Percentiles rank a stretch among this genome's conserved stretches.
Conservation (phyloP, 2,329 filamentous ascomycete species). For the Pseudocercospora fijiensis region DNA sequence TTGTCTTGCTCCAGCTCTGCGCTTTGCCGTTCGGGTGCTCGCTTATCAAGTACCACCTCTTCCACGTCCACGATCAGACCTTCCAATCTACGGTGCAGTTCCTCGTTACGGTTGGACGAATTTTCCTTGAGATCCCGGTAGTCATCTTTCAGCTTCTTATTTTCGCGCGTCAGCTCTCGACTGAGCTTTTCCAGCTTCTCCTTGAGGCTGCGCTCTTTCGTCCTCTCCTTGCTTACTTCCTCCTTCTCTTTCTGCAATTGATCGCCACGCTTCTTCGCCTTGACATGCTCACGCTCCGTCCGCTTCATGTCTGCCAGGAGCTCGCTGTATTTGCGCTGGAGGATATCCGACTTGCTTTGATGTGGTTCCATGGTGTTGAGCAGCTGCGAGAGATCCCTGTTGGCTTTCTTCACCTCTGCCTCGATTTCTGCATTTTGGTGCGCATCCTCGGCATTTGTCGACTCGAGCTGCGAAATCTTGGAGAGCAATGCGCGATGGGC, state of each 20-base stretch:
- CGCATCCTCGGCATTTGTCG: constrained; percentile 88
- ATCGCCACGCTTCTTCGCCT: constrained; percentile 93
- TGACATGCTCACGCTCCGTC: constrained; percentile 87
- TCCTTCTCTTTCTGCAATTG: constrained; percentile 97
- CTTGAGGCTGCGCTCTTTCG: constrained; percentile 85
- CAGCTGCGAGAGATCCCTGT: constrained; percentile 82
- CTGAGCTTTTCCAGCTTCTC: constrained; percentile 97
- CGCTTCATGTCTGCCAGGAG: constrained; percentile 93
- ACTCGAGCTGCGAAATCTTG: constrained; percentile 92
- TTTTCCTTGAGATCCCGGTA: constrained; percentile 78
- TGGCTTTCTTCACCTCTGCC: constrained; percentile 90
- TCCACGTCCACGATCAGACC: constrained; percentile 80
- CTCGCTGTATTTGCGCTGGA: constrained; percentile 89
- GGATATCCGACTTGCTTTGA: constrained; percentile 83
- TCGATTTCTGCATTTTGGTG: constrained; percentile 96
- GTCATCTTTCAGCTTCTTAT: constrained; percentile 98
- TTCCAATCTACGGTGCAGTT: constrained; percentile 82
- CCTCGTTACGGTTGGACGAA: constrained; percentile 76
- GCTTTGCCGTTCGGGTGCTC: constrained; percentile 70
- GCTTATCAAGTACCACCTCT: constrained; percentile 82
- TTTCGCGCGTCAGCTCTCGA: constrained; percentile 90
- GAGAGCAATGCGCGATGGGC: constrained; percentile 88
- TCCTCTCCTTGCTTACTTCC: constrained; percentile 79
- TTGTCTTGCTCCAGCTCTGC: constrained; percentile 88
- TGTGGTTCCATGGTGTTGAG: constrained; percentile 86